These are phyloP conservation scores for Castanea mollissima DNA, from an alignment of 306 rosid genomes.

Conservation along the genomic window DNA sequence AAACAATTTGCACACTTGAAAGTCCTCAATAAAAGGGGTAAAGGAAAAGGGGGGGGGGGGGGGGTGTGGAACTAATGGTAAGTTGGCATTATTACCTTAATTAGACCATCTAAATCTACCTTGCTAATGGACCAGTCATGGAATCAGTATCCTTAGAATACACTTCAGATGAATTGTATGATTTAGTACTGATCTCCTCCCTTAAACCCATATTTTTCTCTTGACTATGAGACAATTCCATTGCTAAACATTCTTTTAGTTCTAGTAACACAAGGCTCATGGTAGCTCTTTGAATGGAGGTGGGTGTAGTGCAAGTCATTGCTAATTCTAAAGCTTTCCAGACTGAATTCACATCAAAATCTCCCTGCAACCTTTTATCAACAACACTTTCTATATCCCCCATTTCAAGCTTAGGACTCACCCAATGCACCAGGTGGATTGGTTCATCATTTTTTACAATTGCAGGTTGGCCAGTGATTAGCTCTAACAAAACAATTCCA, in stretches of 20 bases:
- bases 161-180: background rate
- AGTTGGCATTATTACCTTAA: too few species aligned
- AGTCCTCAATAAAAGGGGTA: too few species aligned
- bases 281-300: conserved; percentile 47
- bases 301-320: conserved; percentile 45
- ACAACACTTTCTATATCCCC: conserved; percentile 31
- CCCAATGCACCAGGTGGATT: conserved; percentile 49
- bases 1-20: too few species aligned
- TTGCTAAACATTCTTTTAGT: conserved; percentile 44
- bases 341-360: conserved; percentile 34
- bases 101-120: too few species aligned
- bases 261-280: conserved; percentile 50
- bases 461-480: conserved; percentile 62
- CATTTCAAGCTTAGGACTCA: conserved; percentile 31
- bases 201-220: conserved; percentile 24
- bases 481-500: conserved; percentile 57
- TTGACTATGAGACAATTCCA: conserved; percentile 27
- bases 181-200: conserved; percentile 11
- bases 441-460: conserved; percentile 32
- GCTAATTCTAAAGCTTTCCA: conserved; percentile 50
- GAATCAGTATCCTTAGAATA: too few species aligned
- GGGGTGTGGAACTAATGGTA: too few species aligned
- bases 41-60: too few species aligned
- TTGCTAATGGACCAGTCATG: background rate
- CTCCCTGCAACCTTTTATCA: conserved; percentile 47